These are phyloP conservation scores for Alternaria sp. DNA, from an alignment of 2,329 filamentous ascomycete species.

Conservation along the genomic window DNA sequence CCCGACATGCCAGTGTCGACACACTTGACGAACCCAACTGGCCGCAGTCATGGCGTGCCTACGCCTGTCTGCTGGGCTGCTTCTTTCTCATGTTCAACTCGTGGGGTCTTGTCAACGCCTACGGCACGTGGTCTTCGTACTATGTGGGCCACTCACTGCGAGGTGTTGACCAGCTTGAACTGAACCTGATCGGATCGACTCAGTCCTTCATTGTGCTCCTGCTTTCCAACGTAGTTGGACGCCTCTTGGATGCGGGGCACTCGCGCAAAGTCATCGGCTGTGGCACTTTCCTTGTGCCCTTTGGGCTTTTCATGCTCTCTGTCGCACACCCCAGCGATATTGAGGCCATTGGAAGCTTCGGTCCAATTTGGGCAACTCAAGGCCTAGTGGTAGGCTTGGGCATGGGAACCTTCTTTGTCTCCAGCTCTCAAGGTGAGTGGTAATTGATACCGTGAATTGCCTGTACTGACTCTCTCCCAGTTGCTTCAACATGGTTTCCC, in stretches of 20 bases:
- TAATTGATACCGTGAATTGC: no score
- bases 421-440: slow-evolving; percentile 56
- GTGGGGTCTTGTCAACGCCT: slow-evolving; percentile 58
- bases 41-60: slow-evolving; percentile 55
- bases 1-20: slow-evolving; percentile 19
- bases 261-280: slow-evolving; percentile 48
- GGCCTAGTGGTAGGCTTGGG: slow-evolving; percentile 56
- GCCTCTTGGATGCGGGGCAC: slow-evolving; percentile 57
- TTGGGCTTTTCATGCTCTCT: slow-evolving; percentile 55
- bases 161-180: slow-evolving; percentile 47
- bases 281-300: slow-evolving; percentile 52
- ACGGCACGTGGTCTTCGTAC: slow-evolving; percentile 58
- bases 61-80: slow-evolving; percentile 53
- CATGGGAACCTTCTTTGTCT: slow-evolving; percentile 61
- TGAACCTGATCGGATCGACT: slow-evolving; percentile 58
- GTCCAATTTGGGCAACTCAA: slow-evolving; percentile 55
- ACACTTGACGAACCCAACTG: slow-evolving; percentile 47
- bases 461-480: slow-evolving; percentile 33
- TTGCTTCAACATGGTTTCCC: slow-evolving; percentile 58
- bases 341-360: slow-evolving; percentile 49
- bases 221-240: slow-evolving; percentile 55
- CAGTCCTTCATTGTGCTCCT: slow-evolving; percentile 56
- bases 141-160: slow-evolving; percentile 56
- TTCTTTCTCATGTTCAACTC: slow-evolving; percentile 60
- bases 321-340: slow-evolving; percentile 49